Percentiles rank a stretch among this genome's conserved stretches.
phyloP scores from a whole-genome alignment of 2,329 filamentous ascomycete genomes.

The Microsporum audouinii region DNA sequence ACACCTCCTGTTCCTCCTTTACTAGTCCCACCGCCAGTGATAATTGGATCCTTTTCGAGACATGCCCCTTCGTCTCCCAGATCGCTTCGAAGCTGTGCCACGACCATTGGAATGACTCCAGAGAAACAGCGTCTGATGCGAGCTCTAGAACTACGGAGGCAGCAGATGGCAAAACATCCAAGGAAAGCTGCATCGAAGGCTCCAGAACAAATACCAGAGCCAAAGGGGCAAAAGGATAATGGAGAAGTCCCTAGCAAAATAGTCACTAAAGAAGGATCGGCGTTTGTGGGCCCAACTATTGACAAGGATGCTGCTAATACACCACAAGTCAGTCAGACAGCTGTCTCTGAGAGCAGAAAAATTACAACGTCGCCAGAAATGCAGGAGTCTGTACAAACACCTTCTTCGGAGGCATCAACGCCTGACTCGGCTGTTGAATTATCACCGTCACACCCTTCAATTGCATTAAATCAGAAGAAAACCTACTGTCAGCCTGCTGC shows the following conservation, averaged over 20 bases:
- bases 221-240: constrained; percentile 10
- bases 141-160: constrained; percentile 79
- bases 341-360: not conserved
- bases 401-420: not conserved
- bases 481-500: not conserved
- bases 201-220: constrained; percentile 8
- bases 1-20: constrained; percentile 30
- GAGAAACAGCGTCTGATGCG: constrained; percentile 92
- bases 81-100: constrained; percentile 35
- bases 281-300: constrained; percentile 1
- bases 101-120: constrained; percentile 55
- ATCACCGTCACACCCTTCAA: not conserved
- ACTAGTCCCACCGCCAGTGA: constrained; percentile 27
- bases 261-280: not conserved
- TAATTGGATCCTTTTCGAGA: constrained; percentile 23
- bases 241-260: not conserved
- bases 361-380: not conserved
- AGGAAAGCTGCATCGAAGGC: constrained; percentile 24
- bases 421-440: constrained; percentile 11
- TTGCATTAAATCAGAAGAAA: not conserved
- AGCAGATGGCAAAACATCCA: constrained; percentile 46
- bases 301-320: constrained; percentile 1
- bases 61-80: constrained; percentile 24
- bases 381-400: not conserved
- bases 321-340: not conserved